Base-by-base conservation (phyloP, 805 yeast species). In the Metschnikowia santaceciliae region DNA sequence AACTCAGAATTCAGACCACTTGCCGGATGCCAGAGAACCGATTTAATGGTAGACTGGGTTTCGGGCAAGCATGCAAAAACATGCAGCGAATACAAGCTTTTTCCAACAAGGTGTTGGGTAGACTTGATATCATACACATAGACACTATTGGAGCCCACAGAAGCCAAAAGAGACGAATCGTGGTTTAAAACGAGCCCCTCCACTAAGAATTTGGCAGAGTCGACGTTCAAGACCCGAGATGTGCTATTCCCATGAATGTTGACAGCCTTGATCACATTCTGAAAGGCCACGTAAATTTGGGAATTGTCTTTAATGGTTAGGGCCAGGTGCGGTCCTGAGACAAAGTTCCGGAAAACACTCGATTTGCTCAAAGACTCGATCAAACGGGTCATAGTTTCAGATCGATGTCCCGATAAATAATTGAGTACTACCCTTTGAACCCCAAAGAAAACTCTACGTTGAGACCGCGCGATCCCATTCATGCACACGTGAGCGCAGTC, bases 11-110 rank as follows among this genome's bases (percentile, higher is more conserved):
- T 39, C 17, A 32, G 46, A 11, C 56, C 19, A 17, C 57, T 54
- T 4, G 57, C 55, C 4, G 61, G 61, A 40, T 54, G 61, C 61
- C 61, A 58, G 4, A 42, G 34, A 8, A 50, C 55, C 4, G 42
- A 26, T 20, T 42, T 42, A 20, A 58, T 47, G 11, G 37, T 2
- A 19, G 32, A 4, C 3, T 26, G 8, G 8, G 51, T 44, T 8
- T 14, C 11, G 19, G 38, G 46, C 32, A 34, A 33, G 5, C 26
- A 7, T 22, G 46, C 46, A 10, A 42, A 20, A 22, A 33, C 22
- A 14, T 4, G 15, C 46, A 23, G 46, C 4, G 43, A 23, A 6
- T 45, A 15, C 8, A 35, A 26, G 32, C 40, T 44, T 15, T 42
- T 52, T 17, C 15, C 26, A 7, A 13, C 15, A 13, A 33, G 38